These are phyloP conservation scores for Gleditsia sinensis DNA, from an alignment of 306 rosid species.

Conservation along the genomic window DNA sequence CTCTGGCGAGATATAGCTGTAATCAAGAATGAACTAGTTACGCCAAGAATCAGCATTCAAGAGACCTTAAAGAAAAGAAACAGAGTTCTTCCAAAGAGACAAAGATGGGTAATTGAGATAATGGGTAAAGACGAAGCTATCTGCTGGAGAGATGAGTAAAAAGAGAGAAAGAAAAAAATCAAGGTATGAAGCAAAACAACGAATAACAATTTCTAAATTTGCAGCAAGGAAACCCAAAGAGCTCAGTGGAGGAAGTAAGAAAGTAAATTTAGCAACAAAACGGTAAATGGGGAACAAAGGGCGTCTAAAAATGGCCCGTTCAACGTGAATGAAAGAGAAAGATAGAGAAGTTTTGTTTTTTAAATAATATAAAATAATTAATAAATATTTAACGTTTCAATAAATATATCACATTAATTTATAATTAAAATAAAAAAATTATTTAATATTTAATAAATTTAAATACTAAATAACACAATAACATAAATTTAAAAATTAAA, in stretches of 20 bases:
- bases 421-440: no score
- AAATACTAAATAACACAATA: no score
- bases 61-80: conserved; percentile 59
- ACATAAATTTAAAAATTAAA: no score
- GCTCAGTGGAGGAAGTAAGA: neutral
- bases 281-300: neutral
- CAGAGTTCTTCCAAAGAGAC: conserved; percentile 12
- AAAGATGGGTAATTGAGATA: neutral
- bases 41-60: conserved; percentile 51
- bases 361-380: no score
- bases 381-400: no score
- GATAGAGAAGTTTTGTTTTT: no score
- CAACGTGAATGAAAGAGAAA: no score
- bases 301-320: neutral
- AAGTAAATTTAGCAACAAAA: neutral
- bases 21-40: conserved; percentile 37
- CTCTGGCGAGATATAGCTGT: no score
- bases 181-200: neutral
- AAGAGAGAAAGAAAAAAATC: neutral
- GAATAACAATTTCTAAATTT: neutral
- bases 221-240: neutral
- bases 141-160: no score
- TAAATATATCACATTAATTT: no score
- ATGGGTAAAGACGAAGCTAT: neutral
- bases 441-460: no score